Evolutionary conservation across 306 rosid genomes (phyloP).

Genomic region (Glycyrrhiza uralensis): DNA sequence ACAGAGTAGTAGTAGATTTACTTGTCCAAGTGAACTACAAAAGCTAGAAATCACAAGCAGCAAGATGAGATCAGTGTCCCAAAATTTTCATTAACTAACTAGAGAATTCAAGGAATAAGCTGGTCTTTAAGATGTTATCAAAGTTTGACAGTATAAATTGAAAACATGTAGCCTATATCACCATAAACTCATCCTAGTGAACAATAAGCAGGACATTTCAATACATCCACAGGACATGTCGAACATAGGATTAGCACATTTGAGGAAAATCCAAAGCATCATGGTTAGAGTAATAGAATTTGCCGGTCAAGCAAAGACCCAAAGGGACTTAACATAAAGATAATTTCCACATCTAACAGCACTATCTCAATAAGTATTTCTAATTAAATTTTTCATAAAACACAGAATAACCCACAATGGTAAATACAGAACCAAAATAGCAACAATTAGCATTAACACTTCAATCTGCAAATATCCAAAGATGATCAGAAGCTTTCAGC

Average conservation of each 20-base stretch:
- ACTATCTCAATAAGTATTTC: constrained; percentile 13
- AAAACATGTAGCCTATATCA: constrained; percentile 2
- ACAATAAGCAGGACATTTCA: not conserved
- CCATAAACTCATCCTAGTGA: not conserved
- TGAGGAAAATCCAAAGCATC: constrained; percentile 17
- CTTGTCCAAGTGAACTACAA: constrained; percentile 16
- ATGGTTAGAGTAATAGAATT: not conserved
- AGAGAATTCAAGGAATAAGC: not conserved
- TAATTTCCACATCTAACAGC: not conserved
- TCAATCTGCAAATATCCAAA: constrained; percentile 10
- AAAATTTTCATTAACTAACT: not conserved
- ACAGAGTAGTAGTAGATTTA: not conserved
- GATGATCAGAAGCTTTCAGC: constrained; percentile 12
- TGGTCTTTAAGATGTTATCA: not conserved
- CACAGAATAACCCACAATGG: not conserved
- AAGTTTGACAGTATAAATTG: not conserved
- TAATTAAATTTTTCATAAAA: not conserved
- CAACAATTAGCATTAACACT: constrained; percentile 6
- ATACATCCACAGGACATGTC: constrained; percentile 1
- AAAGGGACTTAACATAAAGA: not conserved
- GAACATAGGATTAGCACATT: constrained; percentile 7
- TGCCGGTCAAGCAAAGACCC: not conserved
- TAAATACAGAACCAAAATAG: not conserved
- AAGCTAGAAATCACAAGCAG: constrained; percentile 4
- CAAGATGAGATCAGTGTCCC: constrained; percentile 2